phyloP scores from a whole-genome alignment of 371 early-diverging fungal genomes.

The Saksenaea oblongispora region DNA sequence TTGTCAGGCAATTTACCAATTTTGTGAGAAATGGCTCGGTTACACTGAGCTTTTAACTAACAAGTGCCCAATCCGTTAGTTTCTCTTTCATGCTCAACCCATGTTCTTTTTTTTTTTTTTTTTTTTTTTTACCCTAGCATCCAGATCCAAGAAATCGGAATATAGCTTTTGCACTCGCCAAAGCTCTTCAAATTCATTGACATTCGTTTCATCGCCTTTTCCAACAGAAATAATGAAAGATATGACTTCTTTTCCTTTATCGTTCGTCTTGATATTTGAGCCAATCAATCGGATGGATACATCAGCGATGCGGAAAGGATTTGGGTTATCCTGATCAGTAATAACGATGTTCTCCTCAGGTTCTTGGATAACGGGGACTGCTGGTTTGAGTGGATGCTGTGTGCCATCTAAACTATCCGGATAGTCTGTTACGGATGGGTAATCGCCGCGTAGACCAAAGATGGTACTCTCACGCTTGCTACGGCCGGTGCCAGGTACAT shows the following conservation, averaged over 20 bases:
- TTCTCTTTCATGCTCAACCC: neutral
- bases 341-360: neutral
- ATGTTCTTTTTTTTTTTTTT: neutral
- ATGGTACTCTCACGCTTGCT: constrained; percentile 15
- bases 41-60: constrained; percentile 55
- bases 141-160: constrained; percentile 78
- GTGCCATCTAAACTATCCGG: constrained; percentile 15
- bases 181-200: constrained; percentile 29
- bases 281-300: constrained; percentile 56
- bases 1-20: constrained; percentile 84
- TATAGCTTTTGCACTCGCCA: constrained; percentile 81
- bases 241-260: constrained; percentile 77
- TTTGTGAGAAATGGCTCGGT: constrained; percentile 46
- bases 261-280: constrained; percentile 75
- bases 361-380: neutral
- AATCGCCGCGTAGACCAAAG: neutral
- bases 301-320: constrained; percentile 15
- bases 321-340: neutral
- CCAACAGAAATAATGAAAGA: constrained; percentile 59
- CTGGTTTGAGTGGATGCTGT: neutral
- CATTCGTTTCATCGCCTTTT: neutral
- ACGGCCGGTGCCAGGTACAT: neutral
- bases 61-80: neutral
- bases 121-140: constrained; percentile 61
- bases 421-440: neutral